These are phyloP conservation scores for Capsicum chinense DNA, from an alignment of 257 asterid genomes.

Conservation along the genomic window DNA sequence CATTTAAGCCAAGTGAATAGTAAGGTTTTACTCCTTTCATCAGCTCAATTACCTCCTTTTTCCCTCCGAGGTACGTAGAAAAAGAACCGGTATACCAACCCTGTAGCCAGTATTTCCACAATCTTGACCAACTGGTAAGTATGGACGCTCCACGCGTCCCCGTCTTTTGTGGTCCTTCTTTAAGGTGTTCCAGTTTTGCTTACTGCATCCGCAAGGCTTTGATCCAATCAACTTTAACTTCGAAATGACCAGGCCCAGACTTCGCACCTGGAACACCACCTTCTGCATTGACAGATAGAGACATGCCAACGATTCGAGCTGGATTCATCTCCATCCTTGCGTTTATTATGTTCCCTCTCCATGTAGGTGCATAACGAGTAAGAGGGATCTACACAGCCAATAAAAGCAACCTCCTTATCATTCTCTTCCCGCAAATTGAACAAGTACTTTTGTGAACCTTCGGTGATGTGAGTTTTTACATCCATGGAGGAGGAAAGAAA, in stretches of 20 bases:
- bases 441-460: constrained; percentile 1
- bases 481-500: constrained; percentile 30
- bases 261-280: constrained; percentile 77
- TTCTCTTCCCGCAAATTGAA: not conserved
- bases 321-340: constrained; percentile 93
- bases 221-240: constrained; percentile 85
- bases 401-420: constrained; percentile 11
- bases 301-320: constrained; percentile 75
- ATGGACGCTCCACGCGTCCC: not conserved
- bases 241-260: constrained; percentile 85
- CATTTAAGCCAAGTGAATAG: not conserved
- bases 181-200: constrained; percentile 14
- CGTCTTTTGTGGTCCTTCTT: not conserved
- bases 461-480: not conserved
- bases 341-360: constrained; percentile 94
- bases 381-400: constrained; percentile 74
- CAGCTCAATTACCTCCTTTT: not conserved
- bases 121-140: not conserved
- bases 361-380: constrained; percentile 79
- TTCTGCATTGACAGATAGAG: constrained; percentile 79
- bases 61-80: not conserved
- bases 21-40: not conserved
- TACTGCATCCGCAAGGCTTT: constrained; percentile 72
- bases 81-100: not conserved
- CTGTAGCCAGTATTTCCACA: not conserved